Evolutionary conservation across 2,329 filamentous ascomycete genomes (phyloP), one percentile per base, ranked within the genome.

Genomic region (Penicillium sp.): DNA sequence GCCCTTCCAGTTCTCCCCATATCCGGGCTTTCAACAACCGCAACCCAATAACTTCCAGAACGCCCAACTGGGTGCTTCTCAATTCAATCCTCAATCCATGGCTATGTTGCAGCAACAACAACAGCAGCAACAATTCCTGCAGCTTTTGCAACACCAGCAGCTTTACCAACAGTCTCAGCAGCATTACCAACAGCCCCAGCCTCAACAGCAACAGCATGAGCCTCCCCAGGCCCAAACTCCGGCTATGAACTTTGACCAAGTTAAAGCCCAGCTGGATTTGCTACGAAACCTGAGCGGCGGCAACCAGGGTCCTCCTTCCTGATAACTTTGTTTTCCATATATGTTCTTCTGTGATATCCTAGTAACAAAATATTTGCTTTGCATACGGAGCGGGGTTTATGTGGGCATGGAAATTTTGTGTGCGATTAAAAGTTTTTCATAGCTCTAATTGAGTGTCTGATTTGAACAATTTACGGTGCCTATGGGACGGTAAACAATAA

Each of bases 41-140:
- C 77, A 74, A 60, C 82, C 80, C 60, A 75, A 81, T 49, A 71
- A 76, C 7, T 73, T 73, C 53, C 69, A 66, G 34, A 66, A 74
- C 39, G 67, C 76, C 16, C 69, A 74, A 35, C 69, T 70, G 44
- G 74, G 79, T 59, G 74, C 80, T n/a, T n/a, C 45, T 10, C 82
- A 82, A 61, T 78, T 85, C 57, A 86, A 85, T 61, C 84, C 84
- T 4, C 78, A 81, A 1, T 81, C 87, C 66, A 77, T 86, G 56
- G 78, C 81, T 60, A 68, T 69, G 20, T 51, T 76, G 39, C 79
- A 79, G 54, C 73, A 77, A 40, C 75, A 77, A 40, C 75, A 76
- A 51, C 73, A 75, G 57, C 73, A 74, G 57, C 73, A 72, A 29
- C 68, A 70, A 38, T 66, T 66, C 32, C 64, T 69, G 47, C 68